phyloP scores from a whole-genome alignment of 768 basidiomycete genomes.

The Phanerochaete carnosa region DNA sequence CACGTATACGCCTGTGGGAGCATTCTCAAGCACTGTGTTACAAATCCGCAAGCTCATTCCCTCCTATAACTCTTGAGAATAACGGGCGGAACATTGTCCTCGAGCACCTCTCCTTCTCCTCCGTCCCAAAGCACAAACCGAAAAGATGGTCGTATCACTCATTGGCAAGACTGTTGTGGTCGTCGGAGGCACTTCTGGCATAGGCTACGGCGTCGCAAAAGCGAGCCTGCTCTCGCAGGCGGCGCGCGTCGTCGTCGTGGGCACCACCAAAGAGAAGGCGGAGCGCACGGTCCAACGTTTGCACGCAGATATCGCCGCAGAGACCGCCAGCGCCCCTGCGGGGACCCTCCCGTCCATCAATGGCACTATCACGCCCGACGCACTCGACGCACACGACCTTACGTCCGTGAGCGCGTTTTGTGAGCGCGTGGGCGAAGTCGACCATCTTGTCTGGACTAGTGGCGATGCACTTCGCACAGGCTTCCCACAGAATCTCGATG shows the following conservation, averaged over 20 bases:
- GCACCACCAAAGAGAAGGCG: not conserved
- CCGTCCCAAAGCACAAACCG: not conserved
- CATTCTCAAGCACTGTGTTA: not conserved
- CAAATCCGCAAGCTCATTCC: not conserved
- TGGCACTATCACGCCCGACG: not conserved
- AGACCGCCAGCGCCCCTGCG: too few relatives aligned
- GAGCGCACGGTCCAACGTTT: not conserved
- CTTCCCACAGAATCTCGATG: not conserved
- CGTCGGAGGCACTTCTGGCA: conserved; percentile 3
- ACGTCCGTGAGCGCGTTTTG: not conserved
- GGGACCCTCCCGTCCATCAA: not conserved
- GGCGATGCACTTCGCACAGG: not conserved
- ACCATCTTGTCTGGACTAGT: conserved; percentile 5
- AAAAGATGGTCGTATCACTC: not conserved
- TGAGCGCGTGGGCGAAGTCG: conserved; percentile 7
- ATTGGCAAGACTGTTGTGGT: not conserved
- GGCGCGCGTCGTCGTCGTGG: conserved; percentile 4
- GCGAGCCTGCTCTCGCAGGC: not conserved
- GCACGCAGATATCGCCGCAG: not conserved
- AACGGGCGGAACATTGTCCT: too few relatives aligned
- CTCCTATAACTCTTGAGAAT: too few relatives aligned
- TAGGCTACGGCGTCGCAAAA: conserved; percentile 4
- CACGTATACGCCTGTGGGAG: not conserved
- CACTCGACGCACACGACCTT: conserved; percentile 1
- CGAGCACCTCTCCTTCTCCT: not conserved